Evolutionary conservation across 192 early-diverging fungal species (phyloP).

Genomic region (Coemansia sp.): DNA sequence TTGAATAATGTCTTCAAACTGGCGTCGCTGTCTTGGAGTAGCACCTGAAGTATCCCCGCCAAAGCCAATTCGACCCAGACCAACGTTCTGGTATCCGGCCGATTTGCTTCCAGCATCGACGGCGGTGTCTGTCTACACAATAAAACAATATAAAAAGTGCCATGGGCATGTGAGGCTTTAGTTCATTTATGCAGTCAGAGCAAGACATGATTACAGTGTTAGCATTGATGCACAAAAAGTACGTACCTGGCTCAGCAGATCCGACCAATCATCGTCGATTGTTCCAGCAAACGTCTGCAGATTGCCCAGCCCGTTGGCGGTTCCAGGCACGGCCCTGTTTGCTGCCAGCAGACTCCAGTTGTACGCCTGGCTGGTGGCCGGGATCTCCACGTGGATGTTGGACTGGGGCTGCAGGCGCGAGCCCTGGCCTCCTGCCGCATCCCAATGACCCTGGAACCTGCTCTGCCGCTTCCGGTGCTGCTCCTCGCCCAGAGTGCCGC

Average conservation of each 20-base stretch:
- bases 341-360: constrained; percentile 39
- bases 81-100: constrained; percentile 26
- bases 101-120: constrained; percentile 28
- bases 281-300: constrained; percentile 32
- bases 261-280: constrained; percentile 50
- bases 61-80: constrained; percentile 25
- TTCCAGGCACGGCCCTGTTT: constrained; percentile 10
- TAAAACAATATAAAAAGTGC: not conserved
- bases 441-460: constrained; percentile 53
- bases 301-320: constrained; percentile 21
- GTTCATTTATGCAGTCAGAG: not conserved
- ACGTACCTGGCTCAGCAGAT: constrained; percentile 49
- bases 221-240: not conserved
- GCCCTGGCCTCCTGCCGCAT: constrained; percentile 26
- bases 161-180: not conserved
- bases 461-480: constrained; percentile 48
- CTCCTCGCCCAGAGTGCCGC: constrained; percentile 30
- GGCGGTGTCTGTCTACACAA: constrained; percentile 29
- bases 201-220: not conserved
- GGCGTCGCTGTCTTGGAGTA: constrained; percentile 34
- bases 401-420: constrained; percentile 21
- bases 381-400: constrained; percentile 20
- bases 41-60: constrained; percentile 15
- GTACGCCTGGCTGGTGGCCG: constrained; percentile 23
- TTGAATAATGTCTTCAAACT: constrained; percentile 52